A percentile compares a stretch with the other conserved stretches of the same genome.
These are phyloP conservation scores for Amylocystis lapponica DNA, from an alignment of 768 basidiomycete genomes.

Conservation along the genomic window DNA sequence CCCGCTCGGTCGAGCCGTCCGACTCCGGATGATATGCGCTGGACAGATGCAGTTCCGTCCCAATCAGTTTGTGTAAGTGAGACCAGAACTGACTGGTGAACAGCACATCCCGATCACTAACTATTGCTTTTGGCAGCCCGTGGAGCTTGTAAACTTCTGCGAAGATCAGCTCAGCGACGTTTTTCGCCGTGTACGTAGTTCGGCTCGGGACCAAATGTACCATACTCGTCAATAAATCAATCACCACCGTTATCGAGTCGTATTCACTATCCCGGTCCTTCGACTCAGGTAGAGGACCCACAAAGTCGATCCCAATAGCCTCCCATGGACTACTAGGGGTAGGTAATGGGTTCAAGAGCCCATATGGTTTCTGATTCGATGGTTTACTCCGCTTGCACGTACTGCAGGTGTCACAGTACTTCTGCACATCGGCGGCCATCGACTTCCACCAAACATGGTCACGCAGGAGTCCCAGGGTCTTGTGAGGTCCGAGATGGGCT, in stretches of 20 bases:
- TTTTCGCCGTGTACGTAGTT: slow-evolving; percentile 22
- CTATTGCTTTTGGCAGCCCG: slow-evolving; percentile 24
- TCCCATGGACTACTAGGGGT: slow-evolving; percentile 30
- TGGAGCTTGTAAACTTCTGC: slow-evolving; percentile 30
- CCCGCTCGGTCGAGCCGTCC: slow-evolving; percentile 21
- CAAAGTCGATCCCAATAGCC: slow-evolving; percentile 35
- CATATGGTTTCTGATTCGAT: slow-evolving; percentile 17
- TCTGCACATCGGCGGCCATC: slow-evolving; percentile 21
- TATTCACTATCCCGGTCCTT: slow-evolving; percentile 18
- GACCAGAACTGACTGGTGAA: slow-evolving; percentile 34
- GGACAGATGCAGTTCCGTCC: slow-evolving; percentile 19
- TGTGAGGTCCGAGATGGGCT: slow-evolving; percentile 30
- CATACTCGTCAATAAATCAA: slow-evolving; percentile 16
- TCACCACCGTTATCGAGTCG: slow-evolving; percentile 20
- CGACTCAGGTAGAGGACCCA: slow-evolving; percentile 28
- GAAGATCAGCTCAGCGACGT: slow-evolving; percentile 32
- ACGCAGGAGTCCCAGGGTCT: slow-evolving; percentile 27
- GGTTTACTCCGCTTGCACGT: slow-evolving; percentile 18
- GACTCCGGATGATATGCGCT: slow-evolving; percentile 28
- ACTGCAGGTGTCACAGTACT: slow-evolving; percentile 21
- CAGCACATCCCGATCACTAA: slow-evolving; percentile 23
- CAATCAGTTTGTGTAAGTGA: slow-evolving; percentile 11
- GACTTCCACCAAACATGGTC: slow-evolving; percentile 37
- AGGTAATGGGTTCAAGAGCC: slow-evolving; percentile 26
- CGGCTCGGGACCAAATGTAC: slow-evolving; percentile 25